A percentile compares a stretch with the other conserved stretches of the same genome.
Evolutionary conservation across 2,329 filamentous ascomycete genomes (phyloP).

Genomic region (Tricladium varicosporioides): DNA sequence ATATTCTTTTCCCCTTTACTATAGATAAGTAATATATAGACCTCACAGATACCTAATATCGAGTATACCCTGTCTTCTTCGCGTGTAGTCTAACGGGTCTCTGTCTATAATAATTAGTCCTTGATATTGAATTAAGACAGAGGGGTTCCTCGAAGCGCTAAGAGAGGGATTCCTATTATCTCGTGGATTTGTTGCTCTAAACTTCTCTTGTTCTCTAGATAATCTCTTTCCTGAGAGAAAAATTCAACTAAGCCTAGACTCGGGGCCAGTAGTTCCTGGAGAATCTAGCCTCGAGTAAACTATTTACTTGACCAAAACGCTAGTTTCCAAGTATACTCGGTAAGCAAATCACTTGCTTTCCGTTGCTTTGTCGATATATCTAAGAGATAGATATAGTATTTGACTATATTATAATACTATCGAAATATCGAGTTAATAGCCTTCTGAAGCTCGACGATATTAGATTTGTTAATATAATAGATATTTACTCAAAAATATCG

Average conservation of each 20-base stretch:
- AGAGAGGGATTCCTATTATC: slow-evolving; percentile 9
- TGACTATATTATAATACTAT: background rate
- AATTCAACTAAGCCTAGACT: slow-evolving; percentile 14
- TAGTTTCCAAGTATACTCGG: slow-evolving; percentile 2
- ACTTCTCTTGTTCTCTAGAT: slow-evolving; percentile 11
- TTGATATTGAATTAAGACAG: slow-evolving; percentile 8
- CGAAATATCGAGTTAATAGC: background rate
- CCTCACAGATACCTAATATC: slow-evolving; percentile 42
- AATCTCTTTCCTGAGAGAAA: slow-evolving; percentile 7
- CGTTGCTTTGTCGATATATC: background rate
- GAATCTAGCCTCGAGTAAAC: too few relatives aligned
- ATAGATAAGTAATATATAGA: slow-evolving; percentile 31
- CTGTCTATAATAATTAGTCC: slow-evolving; percentile 38
- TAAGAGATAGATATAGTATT: slow-evolving; percentile 2
- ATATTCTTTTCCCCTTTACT: slow-evolving; percentile 31
- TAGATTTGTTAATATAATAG: too few relatives aligned
- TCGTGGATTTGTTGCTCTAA: slow-evolving; percentile 12
- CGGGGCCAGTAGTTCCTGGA: background rate
- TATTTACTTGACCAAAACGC: background rate
- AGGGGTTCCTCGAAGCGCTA: slow-evolving; percentile 7
- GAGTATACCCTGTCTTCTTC: slow-evolving; percentile 44
- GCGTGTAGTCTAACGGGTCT: slow-evolving; percentile 34
- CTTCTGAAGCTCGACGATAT: too few relatives aligned
- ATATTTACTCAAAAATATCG: too few relatives aligned
- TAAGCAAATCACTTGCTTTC: slow-evolving; percentile 3